Evolutionary conservation across 2,329 filamentous ascomycete genomes (phyloP).

Genomic region (Ophiosphaerella korrae): DNA sequence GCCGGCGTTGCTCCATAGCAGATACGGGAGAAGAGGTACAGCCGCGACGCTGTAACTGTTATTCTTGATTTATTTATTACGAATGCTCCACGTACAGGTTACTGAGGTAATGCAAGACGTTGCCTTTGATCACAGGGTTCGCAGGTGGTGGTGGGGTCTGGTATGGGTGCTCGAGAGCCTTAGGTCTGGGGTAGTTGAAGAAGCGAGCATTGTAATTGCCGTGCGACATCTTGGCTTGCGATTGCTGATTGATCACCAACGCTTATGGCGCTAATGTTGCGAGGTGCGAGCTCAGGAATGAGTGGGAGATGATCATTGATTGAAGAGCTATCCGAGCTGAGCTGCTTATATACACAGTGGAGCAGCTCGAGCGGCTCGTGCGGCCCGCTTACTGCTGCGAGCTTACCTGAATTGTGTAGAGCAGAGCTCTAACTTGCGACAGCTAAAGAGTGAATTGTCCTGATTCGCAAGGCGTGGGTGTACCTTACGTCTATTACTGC

Average conservation of each 20-base stretch:
- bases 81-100: constrained; percentile 57
- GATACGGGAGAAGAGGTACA: constrained; percentile 64
- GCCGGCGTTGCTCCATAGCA: constrained; percentile 74
- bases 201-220: constrained; percentile 24
- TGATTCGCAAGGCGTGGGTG: no score
- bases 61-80: constrained; percentile 6
- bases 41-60: constrained; percentile 60
- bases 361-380: no score
- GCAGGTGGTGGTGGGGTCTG: constrained; percentile 46
- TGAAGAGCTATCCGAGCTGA: no score
- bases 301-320: no score
- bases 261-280: no score
- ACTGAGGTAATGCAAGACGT: constrained; percentile 65
- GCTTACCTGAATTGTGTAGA: no score
- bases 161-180: constrained; percentile 40
- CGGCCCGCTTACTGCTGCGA: no score
- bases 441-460: no score
- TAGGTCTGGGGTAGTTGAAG: constrained; percentile 44
- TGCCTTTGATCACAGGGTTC: constrained; percentile 74
- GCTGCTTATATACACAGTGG: no score
- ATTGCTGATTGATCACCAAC: neutral
- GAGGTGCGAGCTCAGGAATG: no score
- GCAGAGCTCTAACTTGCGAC: no score
- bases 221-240: constrained; percentile 28
- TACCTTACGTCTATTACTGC: no score